phyloP scores from a whole-genome alignment of 23 red algal genomes.

The Gracilaria vermiculophylla region DNA sequence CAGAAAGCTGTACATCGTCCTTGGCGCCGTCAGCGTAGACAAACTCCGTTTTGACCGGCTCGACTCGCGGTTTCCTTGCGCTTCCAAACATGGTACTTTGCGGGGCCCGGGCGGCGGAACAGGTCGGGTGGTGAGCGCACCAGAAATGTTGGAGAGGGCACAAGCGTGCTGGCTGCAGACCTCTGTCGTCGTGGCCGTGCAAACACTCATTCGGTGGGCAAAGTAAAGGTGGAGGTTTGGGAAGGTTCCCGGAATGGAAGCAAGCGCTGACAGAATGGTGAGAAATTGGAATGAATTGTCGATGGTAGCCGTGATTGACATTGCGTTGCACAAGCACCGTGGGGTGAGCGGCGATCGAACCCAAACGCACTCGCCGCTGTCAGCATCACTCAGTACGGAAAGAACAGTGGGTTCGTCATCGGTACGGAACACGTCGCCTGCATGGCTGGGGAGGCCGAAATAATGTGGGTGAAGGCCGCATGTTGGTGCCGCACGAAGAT shows the following conservation, averaged over 20 bases:
- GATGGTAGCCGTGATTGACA: not conserved
- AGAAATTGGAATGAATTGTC: not conserved
- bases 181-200: not conserved
- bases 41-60: conserved; percentile 90
- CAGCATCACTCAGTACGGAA: too few species aligned
- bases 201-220: not conserved
- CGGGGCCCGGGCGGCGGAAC: too few species aligned
- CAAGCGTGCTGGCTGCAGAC: not conserved
- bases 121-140: too few species aligned
- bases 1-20: conserved; percentile 91
- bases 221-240: not conserved
- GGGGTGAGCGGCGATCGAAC: not conserved
- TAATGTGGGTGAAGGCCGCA: too few species aligned
- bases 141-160: not conserved
- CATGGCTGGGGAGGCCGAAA: too few species aligned
- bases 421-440: too few species aligned
- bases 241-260: not conserved
- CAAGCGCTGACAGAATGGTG: not conserved
- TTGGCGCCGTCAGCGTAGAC: conserved; percentile 93
- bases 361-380: too few species aligned
- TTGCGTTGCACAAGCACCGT: not conserved
- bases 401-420: too few species aligned
- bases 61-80: not conserved
- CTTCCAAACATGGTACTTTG: conserved; percentile 42
- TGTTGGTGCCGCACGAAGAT: too few species aligned